A percentile compares a stretch with the other conserved stretches of the same genome.
Conservation (phyloP, 495 filamentous ascomycete genomes). For the Penicillium cosmopolitanum region DNA sequence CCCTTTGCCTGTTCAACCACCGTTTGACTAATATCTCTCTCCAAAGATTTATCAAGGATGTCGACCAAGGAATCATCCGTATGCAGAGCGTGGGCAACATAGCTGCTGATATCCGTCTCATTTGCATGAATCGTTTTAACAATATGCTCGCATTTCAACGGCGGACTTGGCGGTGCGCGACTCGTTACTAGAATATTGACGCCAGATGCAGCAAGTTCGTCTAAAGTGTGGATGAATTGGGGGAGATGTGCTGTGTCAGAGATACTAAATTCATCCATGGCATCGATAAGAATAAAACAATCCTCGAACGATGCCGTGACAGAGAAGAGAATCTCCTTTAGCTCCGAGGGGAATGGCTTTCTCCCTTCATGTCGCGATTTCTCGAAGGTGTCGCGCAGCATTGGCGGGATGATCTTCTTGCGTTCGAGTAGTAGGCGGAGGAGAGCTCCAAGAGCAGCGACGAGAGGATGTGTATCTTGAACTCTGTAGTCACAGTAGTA, state of each 20-base stretch:
- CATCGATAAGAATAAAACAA: background rate
- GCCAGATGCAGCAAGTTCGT: background rate
- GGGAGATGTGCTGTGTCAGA: background rate
- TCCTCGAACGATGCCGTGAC: background rate
- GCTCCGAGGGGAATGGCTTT: background rate
- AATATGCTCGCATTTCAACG: background rate
- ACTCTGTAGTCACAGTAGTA: background rate
- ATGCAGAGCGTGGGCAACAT: background rate
- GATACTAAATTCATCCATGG: conserved; percentile 1
- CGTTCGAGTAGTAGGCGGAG: background rate
- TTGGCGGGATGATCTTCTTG: background rate
- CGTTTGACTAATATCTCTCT: background rate
- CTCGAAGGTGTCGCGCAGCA: background rate
- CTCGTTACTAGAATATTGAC: background rate
- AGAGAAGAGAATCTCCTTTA: background rate
- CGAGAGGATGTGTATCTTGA: background rate
- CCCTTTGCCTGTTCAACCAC: background rate
- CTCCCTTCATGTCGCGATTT: background rate
- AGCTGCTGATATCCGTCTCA: background rate
- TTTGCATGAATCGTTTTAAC: background rate
- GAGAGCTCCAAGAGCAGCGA: background rate
- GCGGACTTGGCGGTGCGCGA: background rate
- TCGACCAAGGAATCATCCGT: background rate
- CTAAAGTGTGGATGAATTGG: background rate
- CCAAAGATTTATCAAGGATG: background rate